Conservation (phyloP, 108 stramenopile species). For the Fistulifera solaris region DNA sequence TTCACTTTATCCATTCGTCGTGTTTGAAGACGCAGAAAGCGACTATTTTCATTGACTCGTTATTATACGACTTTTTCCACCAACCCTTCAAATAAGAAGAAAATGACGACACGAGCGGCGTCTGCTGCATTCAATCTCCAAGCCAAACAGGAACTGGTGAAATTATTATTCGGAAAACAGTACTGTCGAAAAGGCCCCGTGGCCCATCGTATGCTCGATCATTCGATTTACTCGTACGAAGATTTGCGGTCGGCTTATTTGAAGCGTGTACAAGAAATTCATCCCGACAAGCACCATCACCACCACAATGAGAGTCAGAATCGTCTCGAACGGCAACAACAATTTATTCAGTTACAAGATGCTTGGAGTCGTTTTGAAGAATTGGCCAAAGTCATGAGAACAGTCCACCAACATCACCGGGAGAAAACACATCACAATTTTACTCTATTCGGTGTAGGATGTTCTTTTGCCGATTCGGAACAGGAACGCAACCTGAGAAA, state of each 20-base stretch:
- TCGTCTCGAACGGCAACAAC: conserved; percentile 2
- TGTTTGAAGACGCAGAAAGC: no score
- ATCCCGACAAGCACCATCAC: conserved; percentile 41
- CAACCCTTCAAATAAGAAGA: no score
- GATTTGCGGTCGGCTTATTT: conserved; percentile 54
- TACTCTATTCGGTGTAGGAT: conserved; percentile 81
- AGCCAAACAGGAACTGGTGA: conserved; percentile 29
- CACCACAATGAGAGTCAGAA: no score
- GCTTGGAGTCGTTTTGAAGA: conserved; percentile 65
- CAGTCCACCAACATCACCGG: neutral
- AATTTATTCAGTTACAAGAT: conserved; percentile 55
- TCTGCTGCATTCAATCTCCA: conserved; percentile 16
- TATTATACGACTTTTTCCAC: no score
- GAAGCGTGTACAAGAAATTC: conserved; percentile 44
- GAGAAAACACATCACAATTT: conserved; percentile 38
- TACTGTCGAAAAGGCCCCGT: conserved; percentile 21
- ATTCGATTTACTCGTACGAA: conserved; percentile 31
- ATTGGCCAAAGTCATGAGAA: conserved; percentile 24
- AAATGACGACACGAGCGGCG: conserved; percentile 14
- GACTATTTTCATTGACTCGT: no score
- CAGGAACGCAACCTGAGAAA: conserved; percentile 37
- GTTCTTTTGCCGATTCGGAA: conserved; percentile 69
- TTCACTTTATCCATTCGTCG: no score
- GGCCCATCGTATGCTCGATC: conserved; percentile 29
- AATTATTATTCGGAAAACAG: conserved; percentile 31